Evolutionary conservation across 352 stramenopile species (phyloP).

Genomic region (Pythium dissimile): DNA sequence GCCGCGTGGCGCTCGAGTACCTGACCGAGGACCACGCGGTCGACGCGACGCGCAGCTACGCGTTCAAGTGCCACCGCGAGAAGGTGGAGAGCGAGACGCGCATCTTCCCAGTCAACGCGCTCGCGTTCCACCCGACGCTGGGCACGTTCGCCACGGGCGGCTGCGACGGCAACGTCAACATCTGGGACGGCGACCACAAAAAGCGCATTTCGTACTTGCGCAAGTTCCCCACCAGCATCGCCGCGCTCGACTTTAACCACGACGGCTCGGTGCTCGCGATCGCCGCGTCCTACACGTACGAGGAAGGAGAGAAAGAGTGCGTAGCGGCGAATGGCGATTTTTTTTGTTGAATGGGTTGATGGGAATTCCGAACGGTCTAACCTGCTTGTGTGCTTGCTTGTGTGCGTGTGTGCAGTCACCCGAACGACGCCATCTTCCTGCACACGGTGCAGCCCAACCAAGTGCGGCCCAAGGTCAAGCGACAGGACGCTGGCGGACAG

Average conservation of each 20-base stretch:
- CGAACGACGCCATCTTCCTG: slow-evolving; percentile 93
- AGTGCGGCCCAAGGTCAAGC: slow-evolving; percentile 66
- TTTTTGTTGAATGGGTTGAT: neutral
- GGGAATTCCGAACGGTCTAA: no score
- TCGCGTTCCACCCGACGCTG: slow-evolving; percentile 94
- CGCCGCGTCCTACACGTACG: slow-evolving; percentile 96
- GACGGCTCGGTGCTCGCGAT: slow-evolving; percentile 93
- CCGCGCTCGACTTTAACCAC: slow-evolving; percentile 92
- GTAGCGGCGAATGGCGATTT: slow-evolving; percentile 17
- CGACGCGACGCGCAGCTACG: slow-evolving; percentile 86
- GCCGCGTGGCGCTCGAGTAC: slow-evolving; percentile 96
- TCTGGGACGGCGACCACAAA: slow-evolving; percentile 96
- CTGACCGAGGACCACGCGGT: slow-evolving; percentile 52
- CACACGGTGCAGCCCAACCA: slow-evolving; percentile 87
- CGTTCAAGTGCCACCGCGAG: slow-evolving; percentile 98
- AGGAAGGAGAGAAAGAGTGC: slow-evolving; percentile 95
- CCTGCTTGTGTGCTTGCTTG: slow-evolving; percentile 6
- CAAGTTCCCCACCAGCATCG: slow-evolving; percentile 85
- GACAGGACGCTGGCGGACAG: neutral
- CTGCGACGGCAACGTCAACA: slow-evolving; percentile 91
- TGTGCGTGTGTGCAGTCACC: slow-evolving; percentile 76
- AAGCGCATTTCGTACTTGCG: slow-evolving; percentile 90
- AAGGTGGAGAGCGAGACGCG: slow-evolving; percentile 77
- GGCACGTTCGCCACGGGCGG: slow-evolving; percentile 95
- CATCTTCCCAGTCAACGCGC: slow-evolving; percentile 95